phyloP scores from a whole-genome alignment of 441 rosid genomes.

The Daphne laureola region DNA sequence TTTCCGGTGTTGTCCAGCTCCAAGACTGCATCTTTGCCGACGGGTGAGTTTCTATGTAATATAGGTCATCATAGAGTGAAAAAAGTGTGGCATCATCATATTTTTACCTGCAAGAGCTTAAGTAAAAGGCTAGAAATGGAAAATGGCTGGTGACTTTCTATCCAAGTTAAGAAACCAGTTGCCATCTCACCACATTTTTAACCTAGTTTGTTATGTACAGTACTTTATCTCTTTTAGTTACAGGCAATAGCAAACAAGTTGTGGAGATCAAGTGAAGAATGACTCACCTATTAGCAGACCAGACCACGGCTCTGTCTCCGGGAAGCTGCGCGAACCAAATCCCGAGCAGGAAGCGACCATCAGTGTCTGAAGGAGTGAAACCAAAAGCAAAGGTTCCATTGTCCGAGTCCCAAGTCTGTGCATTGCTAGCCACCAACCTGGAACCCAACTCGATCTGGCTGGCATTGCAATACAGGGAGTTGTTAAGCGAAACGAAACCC shows the following conservation, averaged over 20 bases:
- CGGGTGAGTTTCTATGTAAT: slow-evolving; percentile 67
- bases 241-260: not conserved
- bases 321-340: slow-evolving; percentile 81
- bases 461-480: slow-evolving; percentile 21
- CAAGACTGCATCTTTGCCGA: slow-evolving; percentile 54
- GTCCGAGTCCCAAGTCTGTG: slow-evolving; percentile 51
- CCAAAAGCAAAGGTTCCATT: slow-evolving; percentile 78
- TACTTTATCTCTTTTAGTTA: not conserved
- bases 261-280: not conserved
- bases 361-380: slow-evolving; percentile 33
- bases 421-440: slow-evolving; percentile 37
- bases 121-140: slow-evolving; percentile 24
- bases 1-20: slow-evolving; percentile 71
- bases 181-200: not conserved
- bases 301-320: slow-evolving; percentile 62
- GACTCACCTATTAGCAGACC: slow-evolving; percentile 80
- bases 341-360: slow-evolving; percentile 39
- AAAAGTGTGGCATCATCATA: slow-evolving; percentile 18
- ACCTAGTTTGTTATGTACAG: not conserved
- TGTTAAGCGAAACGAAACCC: slow-evolving; percentile 13
- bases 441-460: slow-evolving; percentile 48
- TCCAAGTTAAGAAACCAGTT: slow-evolving; percentile 8
- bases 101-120: slow-evolving; percentile 34
- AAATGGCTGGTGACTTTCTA: slow-evolving; percentile 7
- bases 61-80: slow-evolving; percentile 38